Base-by-base conservation (phyloP, 2,329 filamentous ascomycete species). In the Mariannaea elegans region DNA sequence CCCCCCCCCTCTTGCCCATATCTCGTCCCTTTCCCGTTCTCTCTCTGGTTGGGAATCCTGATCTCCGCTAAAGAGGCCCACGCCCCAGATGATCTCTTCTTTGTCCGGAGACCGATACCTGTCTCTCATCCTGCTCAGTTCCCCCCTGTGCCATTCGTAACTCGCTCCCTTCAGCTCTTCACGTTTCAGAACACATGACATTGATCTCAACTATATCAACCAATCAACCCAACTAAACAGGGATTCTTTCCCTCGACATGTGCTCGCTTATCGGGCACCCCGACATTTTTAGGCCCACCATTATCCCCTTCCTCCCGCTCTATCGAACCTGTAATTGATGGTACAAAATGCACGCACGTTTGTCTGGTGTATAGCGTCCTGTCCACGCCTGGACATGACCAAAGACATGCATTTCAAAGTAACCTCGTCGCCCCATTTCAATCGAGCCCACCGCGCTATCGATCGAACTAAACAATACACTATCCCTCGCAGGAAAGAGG, bases 401-500 rank as follows among this genome's bases (percentile, higher is more conserved):
- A 51, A 46, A 56, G 54, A 57, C 54, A 57, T 57, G 54, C 54
- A 46, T 46, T 21, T 16, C 4, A 21, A 36, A 19, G 29, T 27
- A 29, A 16, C 24, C 49, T 23, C 38, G 23, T 38, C 9, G 31
- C 16, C 23, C 19, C 19, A 18, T 27, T n/a, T 29, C 14, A 16
- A 23, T 29, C 27, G 8, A 12, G 31, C 12, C 50, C 38, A 31
- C 24, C 29, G 23, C 19, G 21, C 39, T 23, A 36, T 31, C 31
- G 50, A 53, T 19, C 48, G 27, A 16, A n/a, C 34, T 16, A 38
- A 38, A 34, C 31, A 34, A 34, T 3, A 38, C 34, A 16, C 16
- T 27, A 5, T 9, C 24, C 24, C 24, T 9, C 24, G 31, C 19
- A 27, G 19, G 21, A 41, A 18, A 51, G 13, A 7, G 10, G 46